A percentile compares a stretch with the other conserved stretches of the same genome.
Evolutionary conservation across 257 asterid genomes (phyloP).

Genomic region (Henckelia pumila): DNA sequence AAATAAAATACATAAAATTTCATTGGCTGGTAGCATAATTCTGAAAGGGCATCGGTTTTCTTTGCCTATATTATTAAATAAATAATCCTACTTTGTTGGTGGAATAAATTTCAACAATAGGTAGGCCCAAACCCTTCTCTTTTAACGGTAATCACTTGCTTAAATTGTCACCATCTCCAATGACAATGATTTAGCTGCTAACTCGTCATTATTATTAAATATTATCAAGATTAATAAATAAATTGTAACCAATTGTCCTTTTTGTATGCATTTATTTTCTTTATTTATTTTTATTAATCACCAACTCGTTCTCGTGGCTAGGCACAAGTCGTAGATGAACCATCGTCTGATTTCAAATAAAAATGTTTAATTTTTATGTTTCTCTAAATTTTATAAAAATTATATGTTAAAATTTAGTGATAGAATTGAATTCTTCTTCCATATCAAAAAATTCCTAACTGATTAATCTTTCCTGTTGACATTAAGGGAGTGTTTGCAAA

Average conservation of each 20-base stretch:
- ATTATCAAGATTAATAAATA: constrained; percentile 11
- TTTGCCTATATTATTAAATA: constrained; percentile 10
- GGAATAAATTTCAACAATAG: constrained; percentile 22
- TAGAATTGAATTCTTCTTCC: too few relatives aligned
- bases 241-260: neutral
- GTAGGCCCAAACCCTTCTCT: constrained; percentile 31
- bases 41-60: constrained; percentile 9
- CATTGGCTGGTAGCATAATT: constrained; percentile 32
- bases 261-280: neutral
- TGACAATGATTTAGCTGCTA: constrained; percentile 16
- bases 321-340: too few relatives aligned
- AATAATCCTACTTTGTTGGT: constrained; percentile 18
- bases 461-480: too few relatives aligned
- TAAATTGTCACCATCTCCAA: constrained; percentile 28
- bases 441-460: too few relatives aligned
- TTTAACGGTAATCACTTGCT: constrained; percentile 35
- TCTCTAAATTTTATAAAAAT: too few relatives aligned
- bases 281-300: neutral
- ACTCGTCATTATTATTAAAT: neutral
- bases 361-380: too few relatives aligned
- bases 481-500: too few relatives aligned
- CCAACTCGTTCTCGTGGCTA: neutral
- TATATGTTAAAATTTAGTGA: too few relatives aligned
- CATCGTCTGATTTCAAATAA: too few relatives aligned
- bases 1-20: neutral